Evolutionary conservation across 1,284 basidiomycete genomes (phyloP).

Genomic region (Anthracocystis walkeri): DNA sequence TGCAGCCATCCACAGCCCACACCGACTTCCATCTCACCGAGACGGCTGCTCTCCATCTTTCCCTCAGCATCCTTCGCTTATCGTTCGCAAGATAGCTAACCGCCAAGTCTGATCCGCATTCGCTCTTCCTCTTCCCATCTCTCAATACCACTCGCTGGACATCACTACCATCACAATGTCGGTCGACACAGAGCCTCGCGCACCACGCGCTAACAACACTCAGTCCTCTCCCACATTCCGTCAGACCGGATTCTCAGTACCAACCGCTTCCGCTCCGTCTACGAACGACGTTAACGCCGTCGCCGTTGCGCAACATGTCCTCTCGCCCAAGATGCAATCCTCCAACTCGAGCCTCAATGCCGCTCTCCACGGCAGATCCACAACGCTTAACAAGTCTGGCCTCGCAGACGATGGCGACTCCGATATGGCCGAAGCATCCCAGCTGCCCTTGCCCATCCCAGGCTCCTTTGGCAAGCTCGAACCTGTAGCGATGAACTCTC

Average conservation of each 20-base stretch:
- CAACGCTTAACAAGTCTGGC: conserved; percentile 7
- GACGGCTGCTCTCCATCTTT: no score
- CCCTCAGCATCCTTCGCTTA: neutral
- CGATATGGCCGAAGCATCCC: conserved; percentile 54
- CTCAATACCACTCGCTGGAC: neutral
- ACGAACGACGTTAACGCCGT: conserved; percentile 45
- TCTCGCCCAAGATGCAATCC: conserved; percentile 35
- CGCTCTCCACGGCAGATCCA: conserved; percentile 19
- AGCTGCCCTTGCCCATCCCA: conserved; percentile 54
- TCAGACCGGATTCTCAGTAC: conserved; percentile 54
- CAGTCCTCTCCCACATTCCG: conserved; percentile 54
- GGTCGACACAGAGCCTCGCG: conserved; percentile 45
- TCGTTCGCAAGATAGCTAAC: neutral
- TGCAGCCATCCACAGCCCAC: neutral
- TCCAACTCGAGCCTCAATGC: conserved; percentile 53
- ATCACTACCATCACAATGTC: conserved; percentile 34
- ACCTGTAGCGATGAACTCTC: conserved; percentile 25
- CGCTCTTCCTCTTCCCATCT: neutral
- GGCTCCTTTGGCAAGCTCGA: conserved; percentile 30
- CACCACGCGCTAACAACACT: conserved; percentile 30
- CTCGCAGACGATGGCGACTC: conserved; percentile 47
- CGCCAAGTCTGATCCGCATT: neutral
- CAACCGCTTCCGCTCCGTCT: conserved; percentile 40
- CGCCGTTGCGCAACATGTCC: conserved; percentile 25
- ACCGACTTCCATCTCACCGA: neutral